Base-by-base conservation (phyloP, 306 rosid species). In the Medicago lupulina region DNA sequence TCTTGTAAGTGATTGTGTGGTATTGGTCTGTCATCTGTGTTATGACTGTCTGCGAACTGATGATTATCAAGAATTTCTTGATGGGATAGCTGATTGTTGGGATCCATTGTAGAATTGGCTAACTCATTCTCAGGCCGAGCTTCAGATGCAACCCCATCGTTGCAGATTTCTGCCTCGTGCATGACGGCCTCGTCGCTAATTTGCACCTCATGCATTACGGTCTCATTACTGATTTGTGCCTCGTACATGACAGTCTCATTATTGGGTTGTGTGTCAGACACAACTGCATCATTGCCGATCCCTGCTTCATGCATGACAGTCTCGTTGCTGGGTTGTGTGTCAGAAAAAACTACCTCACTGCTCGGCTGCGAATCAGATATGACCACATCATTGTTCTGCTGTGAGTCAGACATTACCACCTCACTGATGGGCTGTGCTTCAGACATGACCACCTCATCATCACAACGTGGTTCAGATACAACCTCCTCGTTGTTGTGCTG, bases 11-110 rank as follows among this genome's bases (percentile, higher is more conserved):
- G 79, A 60, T 50, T 41, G 14, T 73, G 25, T 19, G 49, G 54
- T 8, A 82, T 18, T 15, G 67, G 80, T 44, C 74, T 74, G 57
- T 44, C 64, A 50, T 78, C 83, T 23, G 59, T 21, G 34, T 46
- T 75, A 8, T 81, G 80, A 77, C 39, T 47, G 59, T 77, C 69
- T 17, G 64, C 28, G 44, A 78, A 81, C 15, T 77, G 84, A 72
- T 76, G 85, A 77, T 61, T 78, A 39, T 46, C 53, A 34, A 44
- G 39, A 71, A 66, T 39, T 66, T 67, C 84, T 16, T 73, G 39
- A 80, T 59, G 65, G 10, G 74, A 25, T 19, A 76, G 54, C 77
- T 76, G 80, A 60, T 23, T n/a, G n/a, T n/a, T 44, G 67, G 82
- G 77, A 67, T 80, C 77, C 57, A 53, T 36, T 21, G 46, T 34